Evolutionary conservation across 2,329 filamentous ascomycete species (phyloP).

Genomic region (Fusarium brevicatenulatum): DNA sequence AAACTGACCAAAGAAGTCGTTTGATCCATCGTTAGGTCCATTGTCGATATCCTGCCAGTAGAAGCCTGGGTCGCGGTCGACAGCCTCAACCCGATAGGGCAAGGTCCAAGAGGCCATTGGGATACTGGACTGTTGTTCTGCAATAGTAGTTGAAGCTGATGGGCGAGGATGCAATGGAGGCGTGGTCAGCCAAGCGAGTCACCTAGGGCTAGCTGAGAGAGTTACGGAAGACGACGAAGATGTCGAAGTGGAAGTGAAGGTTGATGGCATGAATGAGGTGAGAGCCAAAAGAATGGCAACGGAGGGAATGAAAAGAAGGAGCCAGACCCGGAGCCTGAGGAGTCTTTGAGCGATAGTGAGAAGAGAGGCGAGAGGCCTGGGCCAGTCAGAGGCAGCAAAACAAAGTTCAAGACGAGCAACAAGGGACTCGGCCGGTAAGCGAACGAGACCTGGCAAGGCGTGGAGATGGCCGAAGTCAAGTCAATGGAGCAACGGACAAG

Average conservation of each 20-base stretch:
- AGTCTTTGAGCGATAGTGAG: constrained; percentile 33
- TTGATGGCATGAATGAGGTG: constrained; percentile 34
- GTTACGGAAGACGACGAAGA: constrained; percentile 29
- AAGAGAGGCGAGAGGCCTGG: constrained; percentile 34
- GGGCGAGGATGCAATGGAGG: constrained; percentile 19
- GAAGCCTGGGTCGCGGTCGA: constrained; percentile 50
- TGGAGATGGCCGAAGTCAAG: constrained; percentile 40
- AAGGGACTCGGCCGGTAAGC: constrained; percentile 37
- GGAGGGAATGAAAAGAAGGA: constrained; percentile 35
- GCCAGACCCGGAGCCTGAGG: constrained; percentile 1
- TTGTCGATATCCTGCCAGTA: constrained; percentile 50
- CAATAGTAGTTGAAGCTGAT: constrained; percentile 11
- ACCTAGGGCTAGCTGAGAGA: constrained; percentile 33
- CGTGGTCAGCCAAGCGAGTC: constrained; percentile 33
- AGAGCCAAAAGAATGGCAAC: constrained; percentile 33
- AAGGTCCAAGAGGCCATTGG: constrained; percentile 52
- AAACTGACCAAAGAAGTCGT: constrained; percentile 52
- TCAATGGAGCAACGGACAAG: constrained; percentile 37
- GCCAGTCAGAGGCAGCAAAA: constrained; percentile 39
- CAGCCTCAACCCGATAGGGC: constrained; percentile 48
- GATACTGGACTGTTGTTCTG: constrained; percentile 17
- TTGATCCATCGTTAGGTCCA: constrained; percentile 43
- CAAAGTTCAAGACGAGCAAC: constrained; percentile 41
- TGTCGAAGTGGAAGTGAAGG: constrained; percentile 32
- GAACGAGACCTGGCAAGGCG: constrained; percentile 38